These are phyloP conservation scores for Ogataea salicorniae DNA, from an alignment of 805 yeast genomes.

Conservation along the genomic window DNA sequence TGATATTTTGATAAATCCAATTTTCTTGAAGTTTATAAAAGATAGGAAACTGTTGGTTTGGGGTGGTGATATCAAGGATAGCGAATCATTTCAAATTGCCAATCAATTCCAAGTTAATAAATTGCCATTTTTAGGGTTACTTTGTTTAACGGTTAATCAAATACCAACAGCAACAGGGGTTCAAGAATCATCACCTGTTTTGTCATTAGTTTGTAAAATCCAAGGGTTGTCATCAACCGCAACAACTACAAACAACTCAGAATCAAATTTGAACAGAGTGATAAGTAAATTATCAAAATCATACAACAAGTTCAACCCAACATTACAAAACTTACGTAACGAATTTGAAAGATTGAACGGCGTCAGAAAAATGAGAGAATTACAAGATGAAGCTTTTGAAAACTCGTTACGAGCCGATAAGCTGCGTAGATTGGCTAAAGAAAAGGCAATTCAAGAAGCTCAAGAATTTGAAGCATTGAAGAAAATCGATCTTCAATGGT, in stretches of 20 bases:
- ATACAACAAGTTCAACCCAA: conserved; percentile 52
- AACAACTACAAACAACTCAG: neutral
- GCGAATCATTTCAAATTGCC: conserved; percentile 82
- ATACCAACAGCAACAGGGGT: conserved; percentile 55
- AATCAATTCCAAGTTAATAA: conserved; percentile 64
- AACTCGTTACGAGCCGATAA: conserved; percentile 66
- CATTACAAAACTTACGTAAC: conserved; percentile 52
- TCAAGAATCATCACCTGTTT: conserved; percentile 45
- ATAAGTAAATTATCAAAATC: conserved; percentile 33
- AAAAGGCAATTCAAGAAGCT: conserved; percentile 21
- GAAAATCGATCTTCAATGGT: conserved; percentile 34
- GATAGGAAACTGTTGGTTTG: conserved; percentile 60
- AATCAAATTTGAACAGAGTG: conserved; percentile 31
- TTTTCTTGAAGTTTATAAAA: conserved; percentile 42
- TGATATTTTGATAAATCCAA: conserved; percentile 47
- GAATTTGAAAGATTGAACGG: conserved; percentile 59
- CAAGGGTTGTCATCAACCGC: conserved; percentile 46
- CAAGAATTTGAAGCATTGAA: conserved; percentile 13
- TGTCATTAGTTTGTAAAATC: conserved; percentile 55
- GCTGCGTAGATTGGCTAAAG: conserved; percentile 40
- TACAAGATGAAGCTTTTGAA: conserved; percentile 76
- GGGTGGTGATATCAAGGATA: conserved; percentile 82
- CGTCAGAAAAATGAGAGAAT: conserved; percentile 52
- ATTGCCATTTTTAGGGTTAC: conserved; percentile 77
- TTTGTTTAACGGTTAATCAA: conserved; percentile 59